Evolutionary conservation across 768 basidiomycete species (phyloP).

Genomic region (Podaxis carcinomalis): DNA sequence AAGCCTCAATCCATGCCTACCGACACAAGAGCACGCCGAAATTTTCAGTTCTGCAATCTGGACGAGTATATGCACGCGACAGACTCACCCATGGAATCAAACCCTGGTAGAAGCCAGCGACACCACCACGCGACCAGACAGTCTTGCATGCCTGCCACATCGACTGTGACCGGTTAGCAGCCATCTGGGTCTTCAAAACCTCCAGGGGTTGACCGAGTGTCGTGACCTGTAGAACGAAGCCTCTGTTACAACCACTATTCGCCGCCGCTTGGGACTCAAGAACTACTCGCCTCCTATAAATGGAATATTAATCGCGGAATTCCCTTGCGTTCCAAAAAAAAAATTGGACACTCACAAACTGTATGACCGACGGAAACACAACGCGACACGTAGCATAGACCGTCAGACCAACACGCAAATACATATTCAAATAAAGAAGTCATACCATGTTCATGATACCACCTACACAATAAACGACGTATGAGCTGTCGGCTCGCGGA

Average conservation of each 20-base stretch:
- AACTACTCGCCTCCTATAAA: slow-evolving; percentile 65
- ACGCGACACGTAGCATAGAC: slow-evolving; percentile 9
- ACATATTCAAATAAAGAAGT: slow-evolving; percentile 14
- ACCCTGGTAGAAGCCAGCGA: slow-evolving; percentile 92
- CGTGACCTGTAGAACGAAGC: slow-evolving; percentile 62
- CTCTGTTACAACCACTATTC: slow-evolving; percentile 1
- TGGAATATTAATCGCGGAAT: slow-evolving; percentile 11
- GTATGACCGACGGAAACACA: slow-evolving; percentile 10
- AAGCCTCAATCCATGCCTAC: slow-evolving; percentile 99
- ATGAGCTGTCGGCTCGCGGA: slow-evolving; percentile 17
- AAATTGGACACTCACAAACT: slow-evolving; percentile 47
- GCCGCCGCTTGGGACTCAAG: slow-evolving; percentile 1
- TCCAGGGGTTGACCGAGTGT: slow-evolving; percentile 97
- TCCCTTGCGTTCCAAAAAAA: slow-evolving; percentile 14
- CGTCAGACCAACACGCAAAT: slow-evolving; percentile 2
- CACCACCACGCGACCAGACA: slow-evolving; percentile 91
- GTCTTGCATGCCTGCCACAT: slow-evolving; percentile 83
- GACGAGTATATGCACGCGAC: not conserved
- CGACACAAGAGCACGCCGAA: not conserved
- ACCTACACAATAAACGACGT: slow-evolving; percentile 40
- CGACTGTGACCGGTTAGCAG: slow-evolving; percentile 88
- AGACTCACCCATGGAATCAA: slow-evolving; percentile 92
- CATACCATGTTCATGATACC: slow-evolving; percentile 98
- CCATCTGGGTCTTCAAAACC: slow-evolving; percentile 99
- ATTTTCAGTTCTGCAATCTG: slow-evolving; percentile 3